Conservation (phyloP, 192 early-diverging fungal genomes). For the Umbelopsis sp. region DNA sequence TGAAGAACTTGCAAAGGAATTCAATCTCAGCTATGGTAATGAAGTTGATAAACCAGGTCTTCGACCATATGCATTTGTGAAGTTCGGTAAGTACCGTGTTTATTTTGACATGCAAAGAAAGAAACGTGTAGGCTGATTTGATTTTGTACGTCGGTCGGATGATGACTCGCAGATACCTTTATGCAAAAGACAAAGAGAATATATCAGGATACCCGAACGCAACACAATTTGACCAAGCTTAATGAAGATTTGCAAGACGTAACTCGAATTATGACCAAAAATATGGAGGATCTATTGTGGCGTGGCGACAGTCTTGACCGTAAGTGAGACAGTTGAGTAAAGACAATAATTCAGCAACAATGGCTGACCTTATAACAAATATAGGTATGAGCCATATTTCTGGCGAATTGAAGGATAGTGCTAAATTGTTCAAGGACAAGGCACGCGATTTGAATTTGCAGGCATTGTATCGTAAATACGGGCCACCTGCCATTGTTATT, state of each 20-base stretch:
- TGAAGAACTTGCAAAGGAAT: constrained; percentile 94
- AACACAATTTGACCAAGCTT: constrained; percentile 88
- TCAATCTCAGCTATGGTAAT: constrained; percentile 88
- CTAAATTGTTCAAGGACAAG: constrained; percentile 83
- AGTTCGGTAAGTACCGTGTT: constrained; percentile 86
- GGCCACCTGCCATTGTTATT: constrained; percentile 80
- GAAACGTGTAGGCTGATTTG: not conserved
- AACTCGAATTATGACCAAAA: constrained; percentile 97
- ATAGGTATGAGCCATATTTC: constrained; percentile 43
- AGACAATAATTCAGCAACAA: not conserved
- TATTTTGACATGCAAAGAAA: too few species aligned
- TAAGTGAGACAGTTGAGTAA: constrained; percentile 33
- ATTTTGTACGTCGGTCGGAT: not conserved
- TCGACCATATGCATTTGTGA: constrained; percentile 96
- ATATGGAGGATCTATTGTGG: constrained; percentile 95
- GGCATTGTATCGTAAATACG: constrained; percentile 93
- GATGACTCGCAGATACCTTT: constrained; percentile 74
- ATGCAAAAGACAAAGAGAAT: constrained; percentile 98
- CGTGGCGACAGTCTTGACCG: constrained; percentile 82
- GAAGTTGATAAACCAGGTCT: constrained; percentile 82
- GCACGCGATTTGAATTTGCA: constrained; percentile 87
- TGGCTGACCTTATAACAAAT: not conserved
- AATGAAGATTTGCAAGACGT: constrained; percentile 97
- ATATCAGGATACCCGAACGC: constrained; percentile 94
- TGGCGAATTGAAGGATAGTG: constrained; percentile 49